Conservation (phyloP, 352 stramenopile species). For the Phytophthora agathidicida region DNA sequence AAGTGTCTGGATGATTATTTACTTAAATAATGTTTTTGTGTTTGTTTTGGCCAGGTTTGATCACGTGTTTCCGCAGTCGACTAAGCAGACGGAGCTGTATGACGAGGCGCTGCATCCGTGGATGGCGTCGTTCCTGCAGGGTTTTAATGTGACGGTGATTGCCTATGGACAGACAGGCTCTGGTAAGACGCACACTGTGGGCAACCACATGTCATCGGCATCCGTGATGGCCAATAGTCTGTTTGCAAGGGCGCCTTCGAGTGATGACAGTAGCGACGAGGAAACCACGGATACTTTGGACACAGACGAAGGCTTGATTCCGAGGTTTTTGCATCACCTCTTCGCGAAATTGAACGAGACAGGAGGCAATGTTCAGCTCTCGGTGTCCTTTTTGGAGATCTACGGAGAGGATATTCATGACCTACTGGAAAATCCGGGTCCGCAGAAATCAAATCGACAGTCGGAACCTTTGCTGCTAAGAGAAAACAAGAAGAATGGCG, state of each 20-base stretch:
- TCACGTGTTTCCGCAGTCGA: constrained; percentile 71
- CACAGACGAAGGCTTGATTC: constrained; percentile 79
- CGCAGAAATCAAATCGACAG: constrained; percentile 26
- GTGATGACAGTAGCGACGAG: constrained; percentile 21
- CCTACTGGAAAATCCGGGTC: constrained; percentile 76
- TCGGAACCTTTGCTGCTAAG: constrained; percentile 70
- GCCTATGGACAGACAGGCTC: constrained; percentile 88
- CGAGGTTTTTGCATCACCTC: constrained; percentile 83
- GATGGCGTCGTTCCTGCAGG: constrained; percentile 85
- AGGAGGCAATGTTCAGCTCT: constrained; percentile 48
- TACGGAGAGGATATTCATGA: constrained; percentile 98
- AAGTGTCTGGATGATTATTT: constrained; percentile 6
- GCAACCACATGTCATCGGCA: constrained; percentile 64
- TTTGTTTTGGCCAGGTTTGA: constrained; percentile 58
- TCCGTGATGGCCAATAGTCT: constrained; percentile 43
- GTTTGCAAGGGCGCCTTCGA: constrained; percentile 25
- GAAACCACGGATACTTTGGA: constrained; percentile 33
- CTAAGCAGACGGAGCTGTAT: constrained; percentile 74
- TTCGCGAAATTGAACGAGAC: constrained; percentile 61
- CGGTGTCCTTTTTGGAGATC: constrained; percentile 95
- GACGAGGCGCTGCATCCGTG: constrained; percentile 74
- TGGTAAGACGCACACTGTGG: constrained; percentile 89
- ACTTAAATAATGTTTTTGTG: not conserved
- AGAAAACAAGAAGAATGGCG: constrained; percentile 67
- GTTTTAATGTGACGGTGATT: constrained; percentile 91